A percentile compares a stretch with the other conserved stretches of the same genome.
phyloP scores from a whole-genome alignment of 768 basidiomycete species.

The Ramaria sp. region DNA sequence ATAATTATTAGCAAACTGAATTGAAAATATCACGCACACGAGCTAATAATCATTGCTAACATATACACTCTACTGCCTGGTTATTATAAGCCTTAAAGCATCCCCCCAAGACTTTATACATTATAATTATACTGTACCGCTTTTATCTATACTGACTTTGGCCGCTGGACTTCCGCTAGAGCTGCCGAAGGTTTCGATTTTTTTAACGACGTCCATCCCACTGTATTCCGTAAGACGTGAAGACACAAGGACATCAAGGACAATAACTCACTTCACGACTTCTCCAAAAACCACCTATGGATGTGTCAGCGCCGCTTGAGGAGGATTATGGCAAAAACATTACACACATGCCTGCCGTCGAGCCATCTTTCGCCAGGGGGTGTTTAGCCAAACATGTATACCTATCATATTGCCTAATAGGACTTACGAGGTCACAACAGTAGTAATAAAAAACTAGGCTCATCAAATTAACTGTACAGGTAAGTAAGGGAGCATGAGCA shows the following conservation, averaged over 20 bases:
- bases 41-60: too few species aligned
- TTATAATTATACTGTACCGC: slow-evolving; percentile 21
- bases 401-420: neutral
- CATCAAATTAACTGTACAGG: neutral
- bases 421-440: slow-evolving; percentile 39
- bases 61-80: too few species aligned
- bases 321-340: neutral
- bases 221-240: neutral
- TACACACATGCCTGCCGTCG: slow-evolving; percentile 41
- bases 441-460: slow-evolving; percentile 66
- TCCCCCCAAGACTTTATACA: too few species aligned
- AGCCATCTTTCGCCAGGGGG: slow-evolving; percentile 32
- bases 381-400: neutral
- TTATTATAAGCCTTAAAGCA: too few species aligned
- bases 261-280: slow-evolving; percentile 28
- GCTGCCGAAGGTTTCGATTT: slow-evolving; percentile 39
- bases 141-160: slow-evolving; percentile 39
- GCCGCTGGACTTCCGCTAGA: slow-evolving; percentile 31
- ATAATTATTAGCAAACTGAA: too few species aligned
- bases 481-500: neutral
- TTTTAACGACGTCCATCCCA: slow-evolving; percentile 54
- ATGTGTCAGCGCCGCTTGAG: neutral
- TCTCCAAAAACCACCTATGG: slow-evolving; percentile 56
- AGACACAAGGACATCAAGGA: neutral
- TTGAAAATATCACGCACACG: too few species aligned